A percentile compares a stretch with the other conserved stretches of the same genome.
phyloP scores from a whole-genome alignment of 352 stramenopile genomes.

The Aphanomyces cochlioides region DNA sequence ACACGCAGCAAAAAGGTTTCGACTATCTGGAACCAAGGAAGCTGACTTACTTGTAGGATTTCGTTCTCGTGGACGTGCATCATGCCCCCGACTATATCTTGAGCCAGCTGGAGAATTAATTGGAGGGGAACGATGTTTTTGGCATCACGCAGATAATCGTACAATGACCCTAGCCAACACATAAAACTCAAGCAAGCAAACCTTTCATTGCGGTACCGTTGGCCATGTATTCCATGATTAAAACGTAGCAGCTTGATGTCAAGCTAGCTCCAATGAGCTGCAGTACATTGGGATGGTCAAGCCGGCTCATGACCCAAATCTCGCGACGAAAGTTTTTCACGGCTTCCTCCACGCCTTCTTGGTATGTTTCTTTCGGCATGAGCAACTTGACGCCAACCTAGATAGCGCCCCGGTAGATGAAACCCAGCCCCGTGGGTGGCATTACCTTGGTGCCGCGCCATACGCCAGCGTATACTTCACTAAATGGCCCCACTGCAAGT shows the following conservation, averaged over 20 bases:
- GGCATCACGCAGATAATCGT: slow-evolving; percentile 70
- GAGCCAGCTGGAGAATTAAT: slow-evolving; percentile 54
- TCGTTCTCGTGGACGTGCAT: slow-evolving; percentile 50
- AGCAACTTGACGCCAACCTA: slow-evolving; percentile 66
- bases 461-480: slow-evolving; percentile 70
- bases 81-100: slow-evolving; percentile 69
- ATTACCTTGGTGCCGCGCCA: slow-evolving; percentile 62
- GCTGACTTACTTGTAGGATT: slow-evolving; percentile 39
- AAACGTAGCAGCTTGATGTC: slow-evolving; percentile 71
- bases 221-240: slow-evolving; percentile 84
- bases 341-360: slow-evolving; percentile 62
- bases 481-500: slow-evolving; percentile 61
- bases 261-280: slow-evolving; percentile 72
- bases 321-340: slow-evolving; percentile 77
- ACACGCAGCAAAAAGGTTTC: not conserved
- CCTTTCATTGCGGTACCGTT: slow-evolving; percentile 39
- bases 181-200: not conserved
- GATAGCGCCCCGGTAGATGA: not conserved
- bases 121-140: slow-evolving; percentile 67
- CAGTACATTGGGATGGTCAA: slow-evolving; percentile 71
- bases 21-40: not conserved
- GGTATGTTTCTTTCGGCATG: slow-evolving; percentile 63
- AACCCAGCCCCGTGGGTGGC: not conserved
- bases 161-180: slow-evolving; percentile 42
- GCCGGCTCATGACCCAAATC: slow-evolving; percentile 73